Evolutionary conservation across 176 grass and related monocot species (phyloP), one percentile per base, ranked within the genome.

Genomic region (Eragrostis curvula): DNA sequence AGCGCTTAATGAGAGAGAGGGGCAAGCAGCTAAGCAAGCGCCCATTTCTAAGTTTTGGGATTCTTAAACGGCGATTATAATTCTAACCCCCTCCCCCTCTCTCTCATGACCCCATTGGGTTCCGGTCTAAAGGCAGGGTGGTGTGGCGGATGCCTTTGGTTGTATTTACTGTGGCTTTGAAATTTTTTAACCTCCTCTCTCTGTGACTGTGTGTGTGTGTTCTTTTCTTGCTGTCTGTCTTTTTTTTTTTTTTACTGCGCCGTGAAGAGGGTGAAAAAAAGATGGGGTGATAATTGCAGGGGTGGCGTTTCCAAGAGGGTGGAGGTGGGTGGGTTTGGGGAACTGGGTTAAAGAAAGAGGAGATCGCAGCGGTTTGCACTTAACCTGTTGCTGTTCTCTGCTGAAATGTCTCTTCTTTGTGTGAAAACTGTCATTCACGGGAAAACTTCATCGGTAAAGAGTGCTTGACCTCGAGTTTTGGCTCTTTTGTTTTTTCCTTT

Each of bases 21-120:
- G 32, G 16, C 71, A 67, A 51, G 63, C 55, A n/a, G 76, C 60
- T 67, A 79, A 51, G 68, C 79, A 79, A 93, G 73, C 90, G 71
- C 88, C 66, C 55, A 24, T 78, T 80, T 79, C 93, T 58, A 98
- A 61, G 91, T 46, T 88, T 93, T 90, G 93, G 93, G 88, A 98
- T 98, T 88, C 96, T 93, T 87, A 90, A 93, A 90, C 49, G 79
- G 86, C 4, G 44, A 56, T 88, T 79, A 82, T 86, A 74, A 66
- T 88, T 79, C 77, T 82, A 73, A 73, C 1, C 42, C 1, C 16
- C 14, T 10, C 24, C 28, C 15, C 50, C 5, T 39, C 63, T 32
- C 52, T 29, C 67, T 68, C 30, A 21, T 77, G 48, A 39, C 40
- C 70, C 21, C 24, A 41, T 85, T 75, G 70, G 71, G 28, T 68